A percentile compares a stretch with the other conserved stretches of the same genome.
Evolutionary conservation across 208 protist species (phyloP).

Genomic region (Wallacemonas collosoma): DNA sequence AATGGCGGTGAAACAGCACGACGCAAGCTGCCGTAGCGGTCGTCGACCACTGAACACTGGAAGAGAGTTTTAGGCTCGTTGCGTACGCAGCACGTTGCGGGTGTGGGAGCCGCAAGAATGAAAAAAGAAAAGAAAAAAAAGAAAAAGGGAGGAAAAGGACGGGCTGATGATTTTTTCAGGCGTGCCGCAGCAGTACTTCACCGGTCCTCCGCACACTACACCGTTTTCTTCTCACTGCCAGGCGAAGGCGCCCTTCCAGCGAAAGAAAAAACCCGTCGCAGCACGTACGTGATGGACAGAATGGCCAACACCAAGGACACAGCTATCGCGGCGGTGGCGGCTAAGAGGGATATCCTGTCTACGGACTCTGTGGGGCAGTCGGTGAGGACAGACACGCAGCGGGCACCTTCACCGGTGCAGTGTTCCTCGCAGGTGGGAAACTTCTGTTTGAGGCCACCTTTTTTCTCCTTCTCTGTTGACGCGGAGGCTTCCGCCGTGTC

Average conservation of each 20-base stretch:
- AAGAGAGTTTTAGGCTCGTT: too few species aligned
- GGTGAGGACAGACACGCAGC: conserved; percentile 16
- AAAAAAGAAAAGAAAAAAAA: conserved; percentile 1
- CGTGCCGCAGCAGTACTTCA: conserved; percentile 15
- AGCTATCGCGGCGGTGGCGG: conserved; percentile 11
- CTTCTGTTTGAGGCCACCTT: background rate
- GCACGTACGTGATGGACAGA: conserved; percentile 9
- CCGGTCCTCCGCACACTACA: background rate
- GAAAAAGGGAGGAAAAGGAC: background rate
- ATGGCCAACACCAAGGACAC: conserved; percentile 11
- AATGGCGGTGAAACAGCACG: too few species aligned
- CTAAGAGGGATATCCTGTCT: conserved; percentile 18
- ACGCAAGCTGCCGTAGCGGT: too few species aligned
- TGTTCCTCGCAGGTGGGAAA: conserved; percentile 9
- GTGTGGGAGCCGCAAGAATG: background rate
- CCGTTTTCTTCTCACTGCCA: background rate
- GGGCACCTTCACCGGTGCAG: conserved; percentile 7
- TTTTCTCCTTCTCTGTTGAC: background rate
- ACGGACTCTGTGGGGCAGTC: conserved; percentile 18
- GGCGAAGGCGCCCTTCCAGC: background rate
- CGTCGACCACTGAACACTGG: too few species aligned
- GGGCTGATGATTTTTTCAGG: background rate
- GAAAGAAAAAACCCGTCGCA: background rate
- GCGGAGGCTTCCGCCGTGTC: background rate
- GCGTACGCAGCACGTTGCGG: too few species aligned